Base-by-base conservation (phyloP, 495 filamentous ascomycete species). In the Clavariopsis aquatica region DNA sequence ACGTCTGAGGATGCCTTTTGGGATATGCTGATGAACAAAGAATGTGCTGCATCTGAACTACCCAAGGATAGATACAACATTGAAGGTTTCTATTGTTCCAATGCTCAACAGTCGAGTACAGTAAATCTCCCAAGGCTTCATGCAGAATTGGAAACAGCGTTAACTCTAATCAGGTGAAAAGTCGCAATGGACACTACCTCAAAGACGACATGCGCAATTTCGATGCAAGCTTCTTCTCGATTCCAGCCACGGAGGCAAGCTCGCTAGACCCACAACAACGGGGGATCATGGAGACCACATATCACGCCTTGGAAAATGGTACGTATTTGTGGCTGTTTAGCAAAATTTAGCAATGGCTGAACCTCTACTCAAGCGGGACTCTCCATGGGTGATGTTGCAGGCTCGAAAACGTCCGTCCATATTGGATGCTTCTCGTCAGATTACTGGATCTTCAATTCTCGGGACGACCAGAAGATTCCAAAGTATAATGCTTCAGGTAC, bases 201-300 rank as follows among this genome's bases (percentile, higher is more conserved):
- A 34, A 15, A n/a, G 6, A 31, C 15, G 49, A 64, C 34, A 26
- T 69, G 4, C 31, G 24, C 26, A 31, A 31, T 13, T 70, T 70
- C 49, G 67, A 70, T 57, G 57, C 67, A 0, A 49, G 62, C 0
- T 70, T 70, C 62, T 71, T 71, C 45, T 51, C 47, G 13, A 65
- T 63, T 17, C 29, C 60, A 23, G 17, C 2, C 26, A 43, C 43
- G 13, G 64, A 71, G 56, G 67, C 62, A 27, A 36, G 1, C 13
- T 22, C 47, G 13, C 20, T 70, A 52, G 67, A 70, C 38, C 67
- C 67, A 1, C 51, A 62, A 26, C 57, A 70, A n/a, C 62, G 67
- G 5, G 17, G 29, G 5, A 27, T 69, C 8, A 38, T 70, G 12
- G 67, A 70, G 31, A 41, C 53, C 5, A 49, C 52, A 0, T 70